Percentiles rank a stretch among this genome's conserved stretches.
These are phyloP conservation scores for Chaetomium sp. DNA, from an alignment of 2,329 filamentous ascomycete genomes.

Conservation along the genomic window DNA sequence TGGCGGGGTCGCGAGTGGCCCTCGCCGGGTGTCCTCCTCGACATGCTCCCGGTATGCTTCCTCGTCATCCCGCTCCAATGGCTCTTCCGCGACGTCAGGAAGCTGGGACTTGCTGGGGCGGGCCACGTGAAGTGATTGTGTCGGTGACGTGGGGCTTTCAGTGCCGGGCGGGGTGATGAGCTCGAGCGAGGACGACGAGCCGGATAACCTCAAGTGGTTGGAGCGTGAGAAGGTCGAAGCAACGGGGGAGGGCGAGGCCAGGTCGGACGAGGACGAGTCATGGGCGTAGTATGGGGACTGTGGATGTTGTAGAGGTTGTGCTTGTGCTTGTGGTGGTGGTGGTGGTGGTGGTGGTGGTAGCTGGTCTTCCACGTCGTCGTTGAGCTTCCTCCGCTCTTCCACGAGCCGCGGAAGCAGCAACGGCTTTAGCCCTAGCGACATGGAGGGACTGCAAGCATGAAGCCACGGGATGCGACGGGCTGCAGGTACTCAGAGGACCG, in stretches of 20 bases:
- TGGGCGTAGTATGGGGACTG: constrained; percentile 36
- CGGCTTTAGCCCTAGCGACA: constrained; percentile 47
- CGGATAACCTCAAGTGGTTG: constrained; percentile 52
- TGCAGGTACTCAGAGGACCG: too few relatives aligned
- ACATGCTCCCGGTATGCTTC: constrained; percentile 39
- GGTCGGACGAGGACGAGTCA: constrained; percentile 55
- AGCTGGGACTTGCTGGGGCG: constrained; percentile 57
- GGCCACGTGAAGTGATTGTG: constrained; percentile 31
- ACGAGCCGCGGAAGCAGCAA: constrained; percentile 49
- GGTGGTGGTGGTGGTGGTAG: constrained; percentile 32
- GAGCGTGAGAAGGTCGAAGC: constrained; percentile 62
- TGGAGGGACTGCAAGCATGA: constrained; percentile 23
- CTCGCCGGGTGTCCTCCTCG: too few relatives aligned
- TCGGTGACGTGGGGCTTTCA: constrained; percentile 52
- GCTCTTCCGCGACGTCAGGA: constrained; percentile 80
- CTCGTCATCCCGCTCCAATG: constrained; percentile 60
- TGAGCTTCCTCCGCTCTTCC: constrained; percentile 41
- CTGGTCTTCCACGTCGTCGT: constrained; percentile 27
- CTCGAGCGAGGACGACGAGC: constrained; percentile 73
- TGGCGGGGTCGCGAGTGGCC: constrained; percentile 34
- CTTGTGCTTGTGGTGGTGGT: too few relatives aligned
- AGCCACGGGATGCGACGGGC: background rate
- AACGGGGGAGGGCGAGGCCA: constrained; percentile 63
- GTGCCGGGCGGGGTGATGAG: constrained; percentile 41
- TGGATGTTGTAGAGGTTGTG: too few relatives aligned